Percentiles rank a stretch among this genome's conserved stretches.
Evolutionary conservation across 345 rosid genomes (phyloP).

Genomic region (Eucalyptus curtisii): DNA sequence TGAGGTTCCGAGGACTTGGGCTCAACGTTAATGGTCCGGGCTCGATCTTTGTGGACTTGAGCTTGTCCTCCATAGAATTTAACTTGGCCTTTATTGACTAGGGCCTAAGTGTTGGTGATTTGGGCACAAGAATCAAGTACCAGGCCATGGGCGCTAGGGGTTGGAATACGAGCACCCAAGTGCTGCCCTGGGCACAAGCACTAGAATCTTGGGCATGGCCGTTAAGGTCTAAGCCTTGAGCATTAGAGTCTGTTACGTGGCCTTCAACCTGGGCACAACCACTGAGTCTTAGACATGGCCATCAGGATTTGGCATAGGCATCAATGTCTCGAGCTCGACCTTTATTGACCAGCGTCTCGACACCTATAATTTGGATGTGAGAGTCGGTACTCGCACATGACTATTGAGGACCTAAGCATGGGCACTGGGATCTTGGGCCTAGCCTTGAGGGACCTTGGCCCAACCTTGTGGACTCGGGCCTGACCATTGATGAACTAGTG

Average conservation of each 20-base stretch:
- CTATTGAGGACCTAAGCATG: background rate
- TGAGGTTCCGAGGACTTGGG: background rate
- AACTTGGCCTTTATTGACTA: background rate
- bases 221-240: background rate
- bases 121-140: background rate
- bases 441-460: background rate
- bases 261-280: too few relatives aligned
- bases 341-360: background rate
- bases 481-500: too few relatives aligned
- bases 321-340: background rate
- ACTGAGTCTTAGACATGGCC: background rate
- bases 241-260: rapidly evolving
- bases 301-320: background rate
- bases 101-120: background rate
- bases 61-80: background rate
- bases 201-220: background rate
- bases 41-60: background rate
- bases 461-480: background rate
- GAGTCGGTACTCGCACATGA: rapidly evolving
- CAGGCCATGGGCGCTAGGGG: background rate
- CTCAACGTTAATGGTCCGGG: background rate
- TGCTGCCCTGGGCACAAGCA: background rate
- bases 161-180: rapidly evolving
- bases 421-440: background rate
- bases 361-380: too few relatives aligned